A percentile compares a stretch with the other conserved stretches of the same genome.
Conservation (phyloP, 148 eudicot species). For the Linanthus parryae region DNA sequence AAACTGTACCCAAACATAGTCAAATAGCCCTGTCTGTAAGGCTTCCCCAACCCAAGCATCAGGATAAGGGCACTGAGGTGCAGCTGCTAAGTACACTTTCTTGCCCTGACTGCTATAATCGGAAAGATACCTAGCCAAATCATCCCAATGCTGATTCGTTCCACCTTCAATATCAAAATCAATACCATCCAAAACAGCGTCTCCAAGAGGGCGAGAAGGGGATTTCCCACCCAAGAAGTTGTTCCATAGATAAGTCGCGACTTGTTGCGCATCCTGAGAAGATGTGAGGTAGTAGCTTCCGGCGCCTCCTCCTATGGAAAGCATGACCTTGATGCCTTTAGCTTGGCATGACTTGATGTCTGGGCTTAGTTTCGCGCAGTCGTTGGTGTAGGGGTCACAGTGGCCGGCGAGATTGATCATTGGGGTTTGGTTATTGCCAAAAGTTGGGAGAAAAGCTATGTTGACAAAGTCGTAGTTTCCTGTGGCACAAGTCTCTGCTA, state of each 20-base stretch:
- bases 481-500: constrained; percentile 12
- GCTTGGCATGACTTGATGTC: constrained; percentile 23
- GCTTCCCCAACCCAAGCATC: constrained; percentile 22
- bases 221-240: constrained; percentile 18
- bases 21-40: constrained; percentile 22
- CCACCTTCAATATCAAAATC: constrained; percentile 23
- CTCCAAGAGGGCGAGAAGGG: constrained; percentile 14
- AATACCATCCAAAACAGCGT: constrained; percentile 17
- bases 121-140: constrained; percentile 17
- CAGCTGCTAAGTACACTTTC: constrained; percentile 20
- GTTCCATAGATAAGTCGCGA: too few species aligned
- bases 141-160: constrained; percentile 20
- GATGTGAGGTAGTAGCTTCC: constrained; percentile 23
- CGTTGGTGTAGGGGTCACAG: constrained; percentile 22
- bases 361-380: constrained; percentile 11
- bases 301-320: constrained; percentile 25
- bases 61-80: constrained; percentile 26
- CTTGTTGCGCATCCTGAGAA: constrained; percentile 16
- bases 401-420: constrained; percentile 24
- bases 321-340: constrained; percentile 20
- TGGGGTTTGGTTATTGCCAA: constrained; percentile 13
- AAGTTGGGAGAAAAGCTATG: constrained; percentile 14
- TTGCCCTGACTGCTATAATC: constrained; percentile 10
- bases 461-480: constrained; percentile 16
- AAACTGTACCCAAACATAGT: constrained; percentile 26